Evolutionary conservation across 2,329 filamentous ascomycete genomes (phyloP).

Genomic region (Nigrograna mackinnonii): DNA sequence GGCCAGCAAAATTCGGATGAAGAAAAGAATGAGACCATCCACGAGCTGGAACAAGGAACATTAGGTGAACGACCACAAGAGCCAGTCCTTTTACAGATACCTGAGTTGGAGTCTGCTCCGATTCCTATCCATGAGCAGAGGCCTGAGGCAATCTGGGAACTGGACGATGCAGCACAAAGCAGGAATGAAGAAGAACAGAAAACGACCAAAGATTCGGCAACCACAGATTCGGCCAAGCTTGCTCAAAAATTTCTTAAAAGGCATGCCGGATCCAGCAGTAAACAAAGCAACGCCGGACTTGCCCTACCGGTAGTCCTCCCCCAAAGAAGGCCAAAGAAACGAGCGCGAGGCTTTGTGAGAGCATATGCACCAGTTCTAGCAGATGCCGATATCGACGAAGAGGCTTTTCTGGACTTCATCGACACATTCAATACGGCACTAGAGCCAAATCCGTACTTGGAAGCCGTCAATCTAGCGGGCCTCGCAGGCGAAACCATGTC

Average conservation of each 20-base stretch:
- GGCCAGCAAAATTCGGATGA: not conserved
- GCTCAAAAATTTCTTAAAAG: not conserved
- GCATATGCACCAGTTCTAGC: constrained; percentile 56
- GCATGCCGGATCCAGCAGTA: not conserved
- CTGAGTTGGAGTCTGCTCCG: too few species aligned
- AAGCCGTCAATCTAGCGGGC: constrained; percentile 4
- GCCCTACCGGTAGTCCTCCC: constrained; percentile 52
- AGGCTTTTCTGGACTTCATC: constrained; percentile 54
- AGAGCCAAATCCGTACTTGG: constrained; percentile 4
- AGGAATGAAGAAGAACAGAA: not conserved
- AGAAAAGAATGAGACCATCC: not conserved
- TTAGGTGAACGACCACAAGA: too few species aligned
- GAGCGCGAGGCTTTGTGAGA: constrained; percentile 54
- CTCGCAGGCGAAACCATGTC: constrained; percentile 3
- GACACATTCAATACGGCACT: constrained; percentile 37
- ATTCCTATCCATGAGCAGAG: too few species aligned
- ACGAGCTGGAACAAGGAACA: not conserved
- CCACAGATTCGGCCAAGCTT: not conserved
- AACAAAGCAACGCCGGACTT: constrained; percentile 2
- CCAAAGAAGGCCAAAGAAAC: constrained; percentile 54
- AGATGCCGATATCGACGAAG: constrained; percentile 52
- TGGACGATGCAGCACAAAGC: not conserved
- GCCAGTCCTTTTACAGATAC: too few species aligned
- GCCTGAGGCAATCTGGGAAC: not conserved
- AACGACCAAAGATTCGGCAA: not conserved